Conservation (phyloP, 495 filamentous ascomycete genomes). For the Cryomyces minteri region DNA sequence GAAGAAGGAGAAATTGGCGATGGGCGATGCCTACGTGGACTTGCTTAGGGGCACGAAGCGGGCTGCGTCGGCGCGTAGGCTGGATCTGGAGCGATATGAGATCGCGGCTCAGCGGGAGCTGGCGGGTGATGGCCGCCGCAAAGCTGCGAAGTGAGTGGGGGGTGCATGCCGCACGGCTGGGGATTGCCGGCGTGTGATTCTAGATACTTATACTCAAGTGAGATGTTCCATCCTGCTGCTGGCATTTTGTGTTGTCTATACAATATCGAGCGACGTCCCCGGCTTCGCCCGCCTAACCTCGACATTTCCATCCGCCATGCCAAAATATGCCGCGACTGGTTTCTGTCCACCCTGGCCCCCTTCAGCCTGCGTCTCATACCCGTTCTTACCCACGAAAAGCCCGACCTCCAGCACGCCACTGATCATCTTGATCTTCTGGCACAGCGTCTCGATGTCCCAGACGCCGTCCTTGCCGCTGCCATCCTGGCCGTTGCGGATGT, state of each 20-base stretch:
- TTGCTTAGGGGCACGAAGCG: no score
- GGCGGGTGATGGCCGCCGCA: no score
- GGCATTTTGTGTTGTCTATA: not conserved
- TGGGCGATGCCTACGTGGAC: no score
- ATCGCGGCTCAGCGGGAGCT: no score
- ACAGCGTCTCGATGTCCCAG: slow-evolving; percentile 57
- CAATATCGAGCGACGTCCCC: not conserved
- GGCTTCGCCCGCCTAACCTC: slow-evolving; percentile 8
- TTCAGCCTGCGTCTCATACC: slow-evolving; percentile 38
- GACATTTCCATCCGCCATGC: slow-evolving; percentile 54
- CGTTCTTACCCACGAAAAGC: slow-evolving; percentile 67
- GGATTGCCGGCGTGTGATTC: no score
- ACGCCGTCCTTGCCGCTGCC: slow-evolving; percentile 27
- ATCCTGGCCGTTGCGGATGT: slow-evolving; percentile 26
- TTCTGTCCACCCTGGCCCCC: slow-evolving; percentile 58
- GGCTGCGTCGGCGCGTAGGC: no score
- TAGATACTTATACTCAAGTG: no score
- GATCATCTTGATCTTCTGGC: slow-evolving; percentile 56
- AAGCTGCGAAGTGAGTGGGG: no score
- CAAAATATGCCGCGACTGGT: slow-evolving; percentile 88
- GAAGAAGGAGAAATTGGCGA: no score
- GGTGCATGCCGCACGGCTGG: no score
- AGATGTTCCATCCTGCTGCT: no score
- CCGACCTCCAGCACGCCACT: slow-evolving; percentile 84
- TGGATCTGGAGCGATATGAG: no score